Percentiles rank a stretch among this genome's conserved stretches.
Conservation (phyloP, 768 basidiomycete genomes). For the Melanogaster broomeanus region DNA sequence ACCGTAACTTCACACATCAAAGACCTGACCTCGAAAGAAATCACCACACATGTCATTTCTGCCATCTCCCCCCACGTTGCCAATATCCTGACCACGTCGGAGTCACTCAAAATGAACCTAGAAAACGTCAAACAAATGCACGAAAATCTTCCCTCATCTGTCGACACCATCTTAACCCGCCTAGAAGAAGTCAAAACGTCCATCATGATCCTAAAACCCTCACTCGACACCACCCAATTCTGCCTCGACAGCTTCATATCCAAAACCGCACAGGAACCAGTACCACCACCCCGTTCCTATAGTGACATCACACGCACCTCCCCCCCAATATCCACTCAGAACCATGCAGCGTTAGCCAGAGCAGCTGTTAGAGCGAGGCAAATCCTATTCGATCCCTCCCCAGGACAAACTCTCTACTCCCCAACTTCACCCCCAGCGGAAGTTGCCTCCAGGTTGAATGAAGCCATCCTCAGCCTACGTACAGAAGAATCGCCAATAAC, state of each 20-base stretch:
- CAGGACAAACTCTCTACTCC: background rate
- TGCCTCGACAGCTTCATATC: background rate
- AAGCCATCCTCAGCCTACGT: background rate
- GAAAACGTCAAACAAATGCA: background rate
- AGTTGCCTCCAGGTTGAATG: background rate
- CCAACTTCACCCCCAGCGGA: background rate
- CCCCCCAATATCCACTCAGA: background rate
- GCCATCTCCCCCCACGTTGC: background rate
- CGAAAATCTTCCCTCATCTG: no score
- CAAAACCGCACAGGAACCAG: background rate
- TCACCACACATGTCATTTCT: background rate
- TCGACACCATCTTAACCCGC: background rate
- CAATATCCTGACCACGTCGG: background rate
- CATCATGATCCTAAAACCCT: background rate
- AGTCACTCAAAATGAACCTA: background rate
- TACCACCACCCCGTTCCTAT: background rate
- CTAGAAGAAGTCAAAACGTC: background rate
- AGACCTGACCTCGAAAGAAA: background rate
- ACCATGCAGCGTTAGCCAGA: background rate
- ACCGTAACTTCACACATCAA: background rate
- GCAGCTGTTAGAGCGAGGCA: accelerated
- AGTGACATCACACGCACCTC: background rate
- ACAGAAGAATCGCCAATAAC: background rate
- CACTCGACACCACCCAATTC: background rate
- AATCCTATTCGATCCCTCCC: background rate